Conservation (phyloP, 176 grass and related monocot genomes). For the Lolium multiflorum region DNA sequence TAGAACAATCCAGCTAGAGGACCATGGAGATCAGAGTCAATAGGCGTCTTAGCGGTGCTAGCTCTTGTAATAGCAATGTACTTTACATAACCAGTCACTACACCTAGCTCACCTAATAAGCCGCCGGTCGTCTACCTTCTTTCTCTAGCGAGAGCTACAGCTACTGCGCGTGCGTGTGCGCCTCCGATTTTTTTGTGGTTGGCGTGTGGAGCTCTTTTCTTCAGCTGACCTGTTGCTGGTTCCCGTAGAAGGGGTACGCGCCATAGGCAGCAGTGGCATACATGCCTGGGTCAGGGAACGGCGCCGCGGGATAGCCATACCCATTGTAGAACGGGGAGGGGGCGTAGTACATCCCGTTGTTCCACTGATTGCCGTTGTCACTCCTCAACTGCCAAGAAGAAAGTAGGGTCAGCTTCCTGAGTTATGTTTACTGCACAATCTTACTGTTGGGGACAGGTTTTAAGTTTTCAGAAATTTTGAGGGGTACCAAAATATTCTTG, state of each 20-base stretch:
- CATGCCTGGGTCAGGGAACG: slow-evolving; percentile 86
- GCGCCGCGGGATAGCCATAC: slow-evolving; percentile 74
- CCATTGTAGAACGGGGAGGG: slow-evolving; percentile 76
- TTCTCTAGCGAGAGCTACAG: slow-evolving; percentile 55
- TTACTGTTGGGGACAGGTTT: background rate
- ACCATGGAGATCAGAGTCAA: slow-evolving; percentile 32
- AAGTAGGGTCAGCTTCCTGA: slow-evolving; percentile 13
- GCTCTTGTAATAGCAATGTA: slow-evolving; percentile 50
- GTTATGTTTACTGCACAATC: background rate
- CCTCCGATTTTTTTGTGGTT: slow-evolving; percentile 1
- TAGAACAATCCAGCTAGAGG: slow-evolving; percentile 46
- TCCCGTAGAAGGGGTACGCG: slow-evolving; percentile 82
- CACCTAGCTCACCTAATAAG: slow-evolving; percentile 79
- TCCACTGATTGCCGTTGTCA: slow-evolving; percentile 82
- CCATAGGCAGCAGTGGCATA: slow-evolving; percentile 78
- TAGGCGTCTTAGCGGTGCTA: slow-evolving; percentile 44
- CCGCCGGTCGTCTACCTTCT: slow-evolving; percentile 49
- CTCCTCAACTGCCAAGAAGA: slow-evolving; percentile 54
- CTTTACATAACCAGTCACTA: slow-evolving; percentile 65
- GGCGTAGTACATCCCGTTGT: slow-evolving; percentile 83
- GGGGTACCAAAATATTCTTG: background rate
- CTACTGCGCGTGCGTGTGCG: slow-evolving; percentile 39
- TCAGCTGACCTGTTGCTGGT: slow-evolving; percentile 93
- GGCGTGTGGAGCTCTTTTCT: background rate
- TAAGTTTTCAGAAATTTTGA: background rate